Evolutionary conservation across 192 early-diverging fungal genomes (phyloP).

Genomic region (Podila horticola): DNA sequence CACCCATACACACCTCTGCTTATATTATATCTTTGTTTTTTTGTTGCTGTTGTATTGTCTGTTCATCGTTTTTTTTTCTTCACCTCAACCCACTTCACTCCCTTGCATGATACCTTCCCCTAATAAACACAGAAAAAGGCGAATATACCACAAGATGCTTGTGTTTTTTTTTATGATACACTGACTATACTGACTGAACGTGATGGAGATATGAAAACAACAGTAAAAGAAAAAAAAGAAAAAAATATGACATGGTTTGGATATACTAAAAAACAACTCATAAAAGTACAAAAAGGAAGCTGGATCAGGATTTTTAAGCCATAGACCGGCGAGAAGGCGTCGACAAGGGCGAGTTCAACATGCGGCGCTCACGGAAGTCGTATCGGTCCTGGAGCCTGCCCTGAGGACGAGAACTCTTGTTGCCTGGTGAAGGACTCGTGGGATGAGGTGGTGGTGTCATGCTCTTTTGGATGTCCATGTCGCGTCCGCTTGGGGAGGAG

Average conservation of each 20-base stretch:
- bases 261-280: conserved; percentile 1
- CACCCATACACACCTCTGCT: no score
- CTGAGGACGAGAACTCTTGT: background rate
- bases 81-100: no score
- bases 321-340: conserved; percentile 21
- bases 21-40: no score
- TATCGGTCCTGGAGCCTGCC: conserved; percentile 21
- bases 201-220: no score
- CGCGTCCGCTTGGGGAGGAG: background rate
- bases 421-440: background rate
- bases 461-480: background rate
- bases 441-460: background rate
- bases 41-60: no score
- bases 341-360: conserved; percentile 24
- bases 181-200: no score
- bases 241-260: background rate
- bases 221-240: background rate
- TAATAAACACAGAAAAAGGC: no score
- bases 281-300: conserved; percentile 2
- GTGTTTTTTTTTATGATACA: no score
- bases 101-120: no score
- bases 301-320: conserved; percentile 7
- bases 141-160: no score
- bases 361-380: conserved; percentile 32
- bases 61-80: no score